Evolutionary conservation across 148 eudicot genomes (phyloP), one percentile per base, ranked within the genome.

Genomic region (Suaeda aralocaspica): DNA sequence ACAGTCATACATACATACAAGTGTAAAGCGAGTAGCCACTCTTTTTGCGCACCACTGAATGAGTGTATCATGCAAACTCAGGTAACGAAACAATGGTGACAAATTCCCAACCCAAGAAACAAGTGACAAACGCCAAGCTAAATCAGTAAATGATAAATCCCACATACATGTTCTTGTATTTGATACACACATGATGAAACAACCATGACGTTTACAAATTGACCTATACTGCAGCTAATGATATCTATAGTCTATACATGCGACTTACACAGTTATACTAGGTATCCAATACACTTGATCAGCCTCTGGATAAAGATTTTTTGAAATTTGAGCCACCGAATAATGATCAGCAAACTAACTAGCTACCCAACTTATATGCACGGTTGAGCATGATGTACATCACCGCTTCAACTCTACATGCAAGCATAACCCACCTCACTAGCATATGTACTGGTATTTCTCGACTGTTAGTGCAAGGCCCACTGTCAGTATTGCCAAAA

Each of bases 161-260:
- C 13, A 42, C 2, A 15, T 1, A 5, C 51, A 48, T 26, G 61
- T 57, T 57, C 34, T 1, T 57, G 34, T 57, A 13, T 14, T n/a
- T 13, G 4, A 8, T 30, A 59, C 62, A 59, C 63, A 34, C 66
- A 10, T 30, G 46, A 31, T 31, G n/a, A 59, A 4, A 30, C 21
- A 16, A 29, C 39, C 26, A 29, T 28, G 36, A 24, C 45, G 65
- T 70, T 52, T 15, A 18, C 46, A 69, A 71, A 52, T 74, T 28
- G 42, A 64, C 70, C 56, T 64, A 64, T 10, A 69, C 6, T 58
- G 22, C 44, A 39, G 36, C 64, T 21, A 14, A 25, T 28, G 19
- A 29, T 67, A 31, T 61, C 81, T 77, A 72, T 77, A 77, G 31
- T 61, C 81, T 77, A 72, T 77, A 77, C 77, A 77, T 39, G 67